phyloP scores from a whole-genome alignment of 352 stramenopile genomes.

The Phytophthora podocarpi region DNA sequence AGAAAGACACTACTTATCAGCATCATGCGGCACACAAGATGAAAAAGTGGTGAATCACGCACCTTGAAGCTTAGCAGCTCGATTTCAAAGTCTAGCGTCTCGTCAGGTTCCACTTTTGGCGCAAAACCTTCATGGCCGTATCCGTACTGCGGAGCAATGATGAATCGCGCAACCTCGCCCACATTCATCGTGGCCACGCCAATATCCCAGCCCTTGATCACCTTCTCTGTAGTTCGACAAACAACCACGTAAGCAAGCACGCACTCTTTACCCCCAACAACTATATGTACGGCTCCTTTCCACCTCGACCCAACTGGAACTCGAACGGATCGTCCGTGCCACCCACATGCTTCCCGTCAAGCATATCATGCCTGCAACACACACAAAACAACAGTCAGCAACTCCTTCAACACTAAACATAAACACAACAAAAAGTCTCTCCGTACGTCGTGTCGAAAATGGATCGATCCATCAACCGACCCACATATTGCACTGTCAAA shows the following conservation, averaged over 20 bases:
- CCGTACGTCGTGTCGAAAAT: slow-evolving; percentile 89
- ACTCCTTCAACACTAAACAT: no score
- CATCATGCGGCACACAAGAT: background rate
- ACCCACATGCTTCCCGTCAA: slow-evolving; percentile 82
- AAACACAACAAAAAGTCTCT: no score
- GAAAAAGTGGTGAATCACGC: background rate
- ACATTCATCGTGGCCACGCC: slow-evolving; percentile 80
- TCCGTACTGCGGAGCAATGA: slow-evolving; percentile 82
- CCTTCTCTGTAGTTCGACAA: slow-evolving; percentile 56
- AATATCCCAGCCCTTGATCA: slow-evolving; percentile 89
- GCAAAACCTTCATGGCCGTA: slow-evolving; percentile 83
- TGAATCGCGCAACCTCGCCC: slow-evolving; percentile 82
- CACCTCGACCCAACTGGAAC: slow-evolving; percentile 82
- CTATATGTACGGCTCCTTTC: slow-evolving; percentile 3
- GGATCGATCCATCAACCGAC: slow-evolving; percentile 76
- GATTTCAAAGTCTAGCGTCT: slow-evolving; percentile 89
- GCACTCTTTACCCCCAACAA: background rate
- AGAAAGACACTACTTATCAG: background rate
- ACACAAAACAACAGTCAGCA: background rate
- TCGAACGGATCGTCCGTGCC: slow-evolving; percentile 87
- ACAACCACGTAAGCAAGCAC: slow-evolving; percentile 2
- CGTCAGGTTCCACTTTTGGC: slow-evolving; percentile 84
- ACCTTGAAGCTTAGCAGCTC: slow-evolving; percentile 83
- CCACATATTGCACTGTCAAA: slow-evolving; percentile 80
- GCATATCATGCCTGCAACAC: slow-evolving; percentile 63